phyloP scores from a whole-genome alignment of 306 rosid species.

The Oxytropis ochrocephala region DNA sequence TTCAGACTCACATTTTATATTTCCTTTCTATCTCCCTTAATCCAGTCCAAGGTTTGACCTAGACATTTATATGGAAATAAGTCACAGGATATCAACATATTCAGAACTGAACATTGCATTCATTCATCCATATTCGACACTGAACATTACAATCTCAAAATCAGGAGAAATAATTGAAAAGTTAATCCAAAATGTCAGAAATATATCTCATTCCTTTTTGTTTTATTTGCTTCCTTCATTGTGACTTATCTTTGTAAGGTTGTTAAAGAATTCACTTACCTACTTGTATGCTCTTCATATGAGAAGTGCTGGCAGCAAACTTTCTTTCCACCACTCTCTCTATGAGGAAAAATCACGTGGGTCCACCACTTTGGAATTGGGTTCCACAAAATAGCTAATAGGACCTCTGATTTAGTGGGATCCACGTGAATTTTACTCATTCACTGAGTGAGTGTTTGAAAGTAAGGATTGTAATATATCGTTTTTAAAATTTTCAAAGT shows the following conservation, averaged over 20 bases:
- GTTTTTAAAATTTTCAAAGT: conserved; percentile 12
- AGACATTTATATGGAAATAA: neutral
- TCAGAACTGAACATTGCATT: neutral
- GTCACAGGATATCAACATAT: neutral
- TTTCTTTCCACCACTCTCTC: too few relatives aligned
- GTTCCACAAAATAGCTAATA: too few relatives aligned
- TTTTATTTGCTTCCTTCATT: conserved; percentile 13
- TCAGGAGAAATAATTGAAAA: neutral
- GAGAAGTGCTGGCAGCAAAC: too few relatives aligned
- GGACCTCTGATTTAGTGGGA: too few relatives aligned
- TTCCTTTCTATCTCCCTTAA: neutral
- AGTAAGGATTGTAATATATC: neutral
- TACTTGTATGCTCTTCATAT: neutral
- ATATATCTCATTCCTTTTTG: neutral
- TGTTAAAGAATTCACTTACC: conserved; percentile 7
- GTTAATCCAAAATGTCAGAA: neutral
- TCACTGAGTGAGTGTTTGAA: too few relatives aligned
- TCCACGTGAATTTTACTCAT: too few relatives aligned
- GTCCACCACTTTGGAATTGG: too few relatives aligned
- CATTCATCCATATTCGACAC: neutral
- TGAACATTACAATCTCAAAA: neutral
- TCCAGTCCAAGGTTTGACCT: neutral
- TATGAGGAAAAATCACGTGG: too few relatives aligned
- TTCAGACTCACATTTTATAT: neutral
- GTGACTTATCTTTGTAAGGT: conserved; percentile 19